These are phyloP conservation scores for Leccinum subgranulosum DNA, from an alignment of 768 basidiomycete species.

Conservation along the genomic window DNA sequence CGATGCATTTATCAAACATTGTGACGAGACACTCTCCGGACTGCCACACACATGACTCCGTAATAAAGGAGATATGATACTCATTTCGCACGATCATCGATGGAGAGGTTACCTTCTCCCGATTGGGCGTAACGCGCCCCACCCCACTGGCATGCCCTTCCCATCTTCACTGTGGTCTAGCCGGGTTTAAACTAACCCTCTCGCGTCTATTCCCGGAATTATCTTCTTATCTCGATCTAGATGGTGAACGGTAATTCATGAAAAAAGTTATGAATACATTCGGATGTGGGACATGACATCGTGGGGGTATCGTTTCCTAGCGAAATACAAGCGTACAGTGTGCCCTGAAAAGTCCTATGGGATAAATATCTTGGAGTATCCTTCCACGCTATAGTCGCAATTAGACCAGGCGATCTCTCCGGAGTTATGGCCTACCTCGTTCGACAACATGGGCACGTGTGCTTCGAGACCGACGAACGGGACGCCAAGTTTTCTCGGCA, in stretches of 20 bases:
- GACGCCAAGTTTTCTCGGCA: slow-evolving; percentile 53
- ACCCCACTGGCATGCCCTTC: not conserved
- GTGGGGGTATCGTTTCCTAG: slow-evolving; percentile 14
- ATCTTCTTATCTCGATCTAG: not conserved
- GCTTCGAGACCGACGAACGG: slow-evolving; percentile 45
- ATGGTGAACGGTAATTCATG: slow-evolving; percentile 2
- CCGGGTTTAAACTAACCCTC: not conserved
- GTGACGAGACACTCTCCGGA: not conserved
- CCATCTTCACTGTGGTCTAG: not conserved
- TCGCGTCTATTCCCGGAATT: not conserved
- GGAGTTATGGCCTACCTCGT: slow-evolving; percentile 34
- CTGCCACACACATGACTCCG: not conserved
- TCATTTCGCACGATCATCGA: not conserved
- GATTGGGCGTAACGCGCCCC: not conserved
- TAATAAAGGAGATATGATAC: not conserved
- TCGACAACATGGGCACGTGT: slow-evolving; percentile 52
- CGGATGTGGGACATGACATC: not conserved
- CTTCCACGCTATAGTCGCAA: slow-evolving; percentile 26
- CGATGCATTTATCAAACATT: not conserved
- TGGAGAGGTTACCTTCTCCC: not conserved
- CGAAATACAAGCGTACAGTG: slow-evolving; percentile 5
- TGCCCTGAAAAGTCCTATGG: slow-evolving; percentile 17
- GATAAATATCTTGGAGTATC: slow-evolving; percentile 35
- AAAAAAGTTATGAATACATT: slow-evolving; percentile 8
- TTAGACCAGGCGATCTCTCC: not conserved